Evolutionary conservation across 1,139 yeast genomes (phyloP).

Genomic region (Kodamaea plutei): DNA sequence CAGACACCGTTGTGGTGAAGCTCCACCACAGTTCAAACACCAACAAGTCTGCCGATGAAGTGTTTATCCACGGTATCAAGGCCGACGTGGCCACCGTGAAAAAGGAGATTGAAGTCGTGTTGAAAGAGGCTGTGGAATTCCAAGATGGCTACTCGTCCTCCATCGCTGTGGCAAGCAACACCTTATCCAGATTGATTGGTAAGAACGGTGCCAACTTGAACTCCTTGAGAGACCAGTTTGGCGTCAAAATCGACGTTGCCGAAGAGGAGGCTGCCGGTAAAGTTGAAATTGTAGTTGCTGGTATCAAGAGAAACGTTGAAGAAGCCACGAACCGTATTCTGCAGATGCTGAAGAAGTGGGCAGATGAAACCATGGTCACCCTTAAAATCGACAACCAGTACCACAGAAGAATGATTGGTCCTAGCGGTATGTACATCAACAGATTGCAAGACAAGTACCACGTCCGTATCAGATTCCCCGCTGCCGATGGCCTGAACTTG

Average conservation of each 20-base stretch:
- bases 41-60: slow-evolving; percentile 43
- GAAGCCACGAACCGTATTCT: slow-evolving; percentile 62
- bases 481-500: slow-evolving; percentile 25
- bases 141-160: slow-evolving; percentile 54
- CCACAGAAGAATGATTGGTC: slow-evolving; percentile 83
- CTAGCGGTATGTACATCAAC: slow-evolving; percentile 74
- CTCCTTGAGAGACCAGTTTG: slow-evolving; percentile 70
- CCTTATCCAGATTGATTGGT: slow-evolving; percentile 82
- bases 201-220: slow-evolving; percentile 76
- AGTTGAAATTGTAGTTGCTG: slow-evolving; percentile 61
- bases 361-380: slow-evolving; percentile 70
- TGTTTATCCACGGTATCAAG: slow-evolving; percentile 61
- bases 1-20: slow-evolving; percentile 37
- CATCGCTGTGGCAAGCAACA: slow-evolving; percentile 57
- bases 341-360: slow-evolving; percentile 67
- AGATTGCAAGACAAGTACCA: slow-evolving; percentile 87
- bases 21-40: slow-evolving; percentile 40
- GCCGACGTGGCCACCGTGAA: slow-evolving; percentile 51
- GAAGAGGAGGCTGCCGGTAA: slow-evolving; percentile 35
- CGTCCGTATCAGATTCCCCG: slow-evolving; percentile 77
- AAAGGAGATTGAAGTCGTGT: slow-evolving; percentile 49
- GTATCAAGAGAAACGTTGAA: slow-evolving; percentile 75
- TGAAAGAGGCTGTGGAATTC: slow-evolving; percentile 60
- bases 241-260: slow-evolving; percentile 68
- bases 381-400: slow-evolving; percentile 70